Evolutionary conservation across 2,329 filamentous ascomycete species (phyloP).

Genomic region (Sarocladiaceae sp.): DNA sequence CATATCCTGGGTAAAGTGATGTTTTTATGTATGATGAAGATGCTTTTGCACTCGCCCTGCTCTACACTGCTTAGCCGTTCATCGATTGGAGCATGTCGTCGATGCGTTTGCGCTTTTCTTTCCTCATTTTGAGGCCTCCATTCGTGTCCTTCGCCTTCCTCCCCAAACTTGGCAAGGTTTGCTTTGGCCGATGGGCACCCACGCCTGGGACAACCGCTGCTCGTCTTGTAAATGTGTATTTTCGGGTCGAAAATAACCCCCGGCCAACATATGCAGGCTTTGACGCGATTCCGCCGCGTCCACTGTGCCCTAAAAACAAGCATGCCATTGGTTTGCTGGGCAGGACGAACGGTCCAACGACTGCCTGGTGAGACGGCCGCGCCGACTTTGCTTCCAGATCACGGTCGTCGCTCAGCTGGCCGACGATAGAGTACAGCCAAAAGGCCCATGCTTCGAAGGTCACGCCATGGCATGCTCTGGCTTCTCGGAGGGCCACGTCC

Average conservation of each 20-base stretch:
- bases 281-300: conserved; percentile 27
- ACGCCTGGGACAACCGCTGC: conserved; percentile 12
- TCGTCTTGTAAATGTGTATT: conserved; percentile 29
- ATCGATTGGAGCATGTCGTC: conserved; percentile 10
- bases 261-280: conserved; percentile 31
- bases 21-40: neutral
- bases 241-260: conserved; percentile 28
- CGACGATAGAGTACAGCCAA: conserved; percentile 36
- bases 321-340: conserved; percentile 34
- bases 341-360: conserved; percentile 31
- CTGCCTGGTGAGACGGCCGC: conserved; percentile 22
- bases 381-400: conserved; percentile 24
- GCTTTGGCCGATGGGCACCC: conserved; percentile 8
- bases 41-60: too few species aligned
- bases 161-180: neutral
- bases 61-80: conserved; percentile 4
- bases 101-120: conserved; percentile 12
- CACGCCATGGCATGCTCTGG: conserved; percentile 26
- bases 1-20: conserved; percentile 4
- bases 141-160: neutral
- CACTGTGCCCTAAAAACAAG: conserved; percentile 32
- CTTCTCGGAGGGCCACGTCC: conserved; percentile 23
- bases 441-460: conserved; percentile 37
- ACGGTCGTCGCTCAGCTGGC: conserved; percentile 29
- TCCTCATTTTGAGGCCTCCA: neutral